Evolutionary conservation across 768 basidiomycete genomes (phyloP).

Genomic region (Chalciporus chontae): DNA sequence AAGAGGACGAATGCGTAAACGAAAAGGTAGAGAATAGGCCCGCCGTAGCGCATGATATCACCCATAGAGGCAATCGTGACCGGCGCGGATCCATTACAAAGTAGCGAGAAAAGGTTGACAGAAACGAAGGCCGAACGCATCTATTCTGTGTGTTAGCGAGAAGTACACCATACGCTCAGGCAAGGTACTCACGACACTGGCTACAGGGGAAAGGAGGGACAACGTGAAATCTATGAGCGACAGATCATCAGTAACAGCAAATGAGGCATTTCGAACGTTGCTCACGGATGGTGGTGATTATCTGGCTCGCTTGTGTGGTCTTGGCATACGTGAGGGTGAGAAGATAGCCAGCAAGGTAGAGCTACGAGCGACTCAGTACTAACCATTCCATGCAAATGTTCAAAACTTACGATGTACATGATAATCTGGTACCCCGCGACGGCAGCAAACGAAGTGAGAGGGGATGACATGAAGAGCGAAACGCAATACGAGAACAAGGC

Average conservation of each 20-base stretch:
- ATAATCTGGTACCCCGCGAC: conserved; percentile 72
- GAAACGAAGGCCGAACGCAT: conserved; percentile 70
- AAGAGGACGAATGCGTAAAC: conserved; percentile 57
- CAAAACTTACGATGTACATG: conserved; percentile 59
- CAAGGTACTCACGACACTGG: conserved; percentile 52
- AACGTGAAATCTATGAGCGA: conserved; percentile 54
- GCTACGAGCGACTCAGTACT: conserved; percentile 30
- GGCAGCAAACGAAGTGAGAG: conserved; percentile 69
- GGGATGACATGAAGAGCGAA: conserved; percentile 57
- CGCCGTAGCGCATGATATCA: conserved; percentile 59
- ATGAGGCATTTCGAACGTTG: neutral
- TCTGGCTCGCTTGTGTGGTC: conserved; percentile 45
- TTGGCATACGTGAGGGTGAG: conserved; percentile 72
- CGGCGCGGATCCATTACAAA: conserved; percentile 54
- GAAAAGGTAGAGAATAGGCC: conserved; percentile 73
- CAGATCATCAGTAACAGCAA: neutral
- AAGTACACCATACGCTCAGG: neutral
- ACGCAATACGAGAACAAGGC: conserved; percentile 68
- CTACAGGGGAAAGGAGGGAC: conserved; percentile 65
- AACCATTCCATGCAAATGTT: neutral
- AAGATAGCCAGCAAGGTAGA: conserved; percentile 66
- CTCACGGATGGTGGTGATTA: conserved; percentile 60
- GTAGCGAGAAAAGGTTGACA: conserved; percentile 70
- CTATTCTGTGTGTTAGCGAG: conserved; percentile 32
- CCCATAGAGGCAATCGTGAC: conserved; percentile 48